These are phyloP conservation scores for Helianthus tuberosus DNA, from an alignment of 129 eudicot species.

Conservation along the genomic window DNA sequence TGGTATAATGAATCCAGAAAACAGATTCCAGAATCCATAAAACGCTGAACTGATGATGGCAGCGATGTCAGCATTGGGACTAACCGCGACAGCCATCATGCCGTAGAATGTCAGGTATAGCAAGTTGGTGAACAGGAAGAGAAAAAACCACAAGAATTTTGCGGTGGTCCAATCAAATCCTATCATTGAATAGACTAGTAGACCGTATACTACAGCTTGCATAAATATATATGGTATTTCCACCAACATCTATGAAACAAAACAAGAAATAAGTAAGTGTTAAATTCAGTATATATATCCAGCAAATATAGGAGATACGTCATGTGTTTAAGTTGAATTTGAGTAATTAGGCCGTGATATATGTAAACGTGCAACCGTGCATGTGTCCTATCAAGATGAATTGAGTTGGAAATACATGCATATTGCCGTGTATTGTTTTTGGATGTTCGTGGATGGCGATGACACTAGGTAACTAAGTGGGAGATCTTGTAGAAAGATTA, in stretches of 20 bases:
- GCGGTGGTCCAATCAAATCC: slow-evolving; percentile 72
- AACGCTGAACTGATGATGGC: slow-evolving; percentile 57
- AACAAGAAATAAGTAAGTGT: background rate
- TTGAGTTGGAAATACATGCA: too few relatives aligned
- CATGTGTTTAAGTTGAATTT: too few relatives aligned
- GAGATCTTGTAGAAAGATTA: background rate
- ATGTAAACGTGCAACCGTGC: too few relatives aligned
- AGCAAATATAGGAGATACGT: background rate
- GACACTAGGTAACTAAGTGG: too few relatives aligned
- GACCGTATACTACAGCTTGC: slow-evolving; percentile 50
- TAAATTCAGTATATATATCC: background rate
- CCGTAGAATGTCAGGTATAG: slow-evolving; percentile 78
- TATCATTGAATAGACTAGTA: slow-evolving; percentile 66
- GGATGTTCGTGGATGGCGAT: too few relatives aligned
- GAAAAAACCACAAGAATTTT: slow-evolving; percentile 74
- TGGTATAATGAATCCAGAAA: slow-evolving; percentile 64
- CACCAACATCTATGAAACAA: slow-evolving; percentile 53
- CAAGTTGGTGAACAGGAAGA: slow-evolving; percentile 56
- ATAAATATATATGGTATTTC: slow-evolving; percentile 65
- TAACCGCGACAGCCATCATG: slow-evolving; percentile 76
- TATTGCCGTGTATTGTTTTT: too few relatives aligned
- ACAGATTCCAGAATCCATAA: slow-evolving; percentile 59
- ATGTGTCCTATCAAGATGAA: too few relatives aligned
- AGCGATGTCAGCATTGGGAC: slow-evolving; percentile 67
- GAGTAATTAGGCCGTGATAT: too few relatives aligned